phyloP scores from a whole-genome alignment of 164 flowering plant genomes.

The Buxus sempervirens region DNA sequence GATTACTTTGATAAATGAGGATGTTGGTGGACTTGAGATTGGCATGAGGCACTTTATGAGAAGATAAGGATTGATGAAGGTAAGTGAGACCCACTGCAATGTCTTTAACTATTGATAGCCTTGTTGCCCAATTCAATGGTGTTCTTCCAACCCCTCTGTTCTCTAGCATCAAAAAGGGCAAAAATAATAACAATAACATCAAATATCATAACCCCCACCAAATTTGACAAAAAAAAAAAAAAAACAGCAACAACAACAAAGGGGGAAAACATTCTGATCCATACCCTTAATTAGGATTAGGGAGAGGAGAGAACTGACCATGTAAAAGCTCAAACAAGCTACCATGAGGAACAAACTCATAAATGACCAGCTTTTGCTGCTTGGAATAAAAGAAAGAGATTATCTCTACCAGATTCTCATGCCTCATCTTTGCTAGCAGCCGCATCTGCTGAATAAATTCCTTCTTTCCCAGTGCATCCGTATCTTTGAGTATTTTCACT shows the following conservation, averaged over 20 bases:
- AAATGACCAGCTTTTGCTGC: slow-evolving; percentile 58
- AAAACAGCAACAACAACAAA: no score
- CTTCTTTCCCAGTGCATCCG: slow-evolving; percentile 36
- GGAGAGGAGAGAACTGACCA: slow-evolving; percentile 29
- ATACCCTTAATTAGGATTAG: no score
- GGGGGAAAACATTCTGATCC: no score
- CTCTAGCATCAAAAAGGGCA: slow-evolving; percentile 21
- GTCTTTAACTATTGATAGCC: slow-evolving; percentile 47
- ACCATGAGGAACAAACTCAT: slow-evolving; percentile 43
- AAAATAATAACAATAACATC: neutral
- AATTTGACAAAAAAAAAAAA: no score
- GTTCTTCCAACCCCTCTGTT: slow-evolving; percentile 41
- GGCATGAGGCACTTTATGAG: slow-evolving; percentile 53
- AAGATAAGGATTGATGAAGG: slow-evolving; percentile 46
- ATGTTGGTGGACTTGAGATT: slow-evolving; percentile 68
- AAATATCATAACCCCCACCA: no score
- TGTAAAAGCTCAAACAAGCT: slow-evolving; percentile 53
- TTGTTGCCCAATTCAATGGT: slow-evolving; percentile 40
- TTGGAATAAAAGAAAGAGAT: slow-evolving; percentile 48
- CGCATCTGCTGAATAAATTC: slow-evolving; percentile 56
- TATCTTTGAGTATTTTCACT: slow-evolving; percentile 52
- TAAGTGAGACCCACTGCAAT: slow-evolving; percentile 49
- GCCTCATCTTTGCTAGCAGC: slow-evolving; percentile 45
- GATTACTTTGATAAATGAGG: slow-evolving; percentile 23
- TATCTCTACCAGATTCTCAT: slow-evolving; percentile 47